Conservation (phyloP, 2,329 filamentous ascomycete genomes). For the Beauveria pseudobassiana region DNA sequence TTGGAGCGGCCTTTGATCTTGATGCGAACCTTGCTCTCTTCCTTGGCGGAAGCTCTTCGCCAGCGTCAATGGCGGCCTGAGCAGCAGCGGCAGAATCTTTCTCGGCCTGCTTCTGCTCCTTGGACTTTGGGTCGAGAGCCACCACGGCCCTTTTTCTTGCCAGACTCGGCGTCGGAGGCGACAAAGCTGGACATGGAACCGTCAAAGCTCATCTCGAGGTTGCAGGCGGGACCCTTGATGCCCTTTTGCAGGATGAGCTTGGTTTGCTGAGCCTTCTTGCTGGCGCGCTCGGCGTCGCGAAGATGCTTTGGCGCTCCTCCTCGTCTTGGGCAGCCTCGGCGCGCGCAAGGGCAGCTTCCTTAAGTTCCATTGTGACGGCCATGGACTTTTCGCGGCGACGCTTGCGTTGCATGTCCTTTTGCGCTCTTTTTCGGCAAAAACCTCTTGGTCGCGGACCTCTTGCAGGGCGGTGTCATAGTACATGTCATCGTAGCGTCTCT, state of each 20-base stretch:
- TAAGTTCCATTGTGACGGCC: conserved; percentile 84
- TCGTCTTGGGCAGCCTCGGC: conserved; percentile 76
- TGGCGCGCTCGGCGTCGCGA: conserved; percentile 79
- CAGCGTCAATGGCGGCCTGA: conserved; percentile 74
- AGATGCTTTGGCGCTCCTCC: conserved; percentile 69
- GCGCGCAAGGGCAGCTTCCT: conserved; percentile 72
- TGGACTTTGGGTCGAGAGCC: conserved; percentile 79
- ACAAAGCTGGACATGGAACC: conserved; percentile 80
- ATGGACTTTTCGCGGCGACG: conserved; percentile 92
- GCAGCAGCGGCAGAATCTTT: conserved; percentile 79
- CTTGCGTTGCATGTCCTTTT: conserved; percentile 99
- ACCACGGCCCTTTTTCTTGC: conserved; percentile 48
- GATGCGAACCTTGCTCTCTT: conserved; percentile 54
- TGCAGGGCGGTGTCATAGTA: conserved; percentile 76
- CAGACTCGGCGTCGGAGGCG: conserved; percentile 50
- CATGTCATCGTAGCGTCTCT: conserved; percentile 65
- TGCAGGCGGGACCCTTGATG: conserved; percentile 66
- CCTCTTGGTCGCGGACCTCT: conserved; percentile 82
- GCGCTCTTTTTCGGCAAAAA: conserved; percentile 92
- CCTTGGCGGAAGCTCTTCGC: conserved; percentile 58
- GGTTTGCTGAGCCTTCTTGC: conserved; percentile 88
- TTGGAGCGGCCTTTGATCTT: conserved; percentile 50
- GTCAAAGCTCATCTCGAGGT: conserved; percentile 71
- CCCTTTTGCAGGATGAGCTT: conserved; percentile 81
- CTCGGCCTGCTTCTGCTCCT: conserved; percentile 74